Base-by-base conservation (phyloP, 2,329 filamentous ascomycete genomes). In the Pezicula carpinea region DNA sequence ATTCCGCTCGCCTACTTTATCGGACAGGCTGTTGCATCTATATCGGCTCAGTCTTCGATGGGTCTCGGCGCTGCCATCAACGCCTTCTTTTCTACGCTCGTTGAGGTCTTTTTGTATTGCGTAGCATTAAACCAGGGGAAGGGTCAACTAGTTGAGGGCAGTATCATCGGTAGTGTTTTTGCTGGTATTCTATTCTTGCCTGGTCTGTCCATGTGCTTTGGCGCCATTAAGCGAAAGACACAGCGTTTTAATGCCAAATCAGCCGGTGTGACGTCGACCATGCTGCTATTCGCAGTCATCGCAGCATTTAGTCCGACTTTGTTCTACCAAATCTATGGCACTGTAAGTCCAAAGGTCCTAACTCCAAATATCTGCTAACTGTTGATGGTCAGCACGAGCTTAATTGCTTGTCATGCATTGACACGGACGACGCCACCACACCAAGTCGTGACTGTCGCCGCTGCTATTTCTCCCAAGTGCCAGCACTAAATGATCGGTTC, bases 251-350 rank as follows among this genome's bases (percentile, higher is more conserved):
- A 99, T 64, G 91, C 93, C 53, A 89, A 85, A 61, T 97, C 92
- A 29, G 93, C 93, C 23, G 90, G 93, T 63, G 93, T 97, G 29
- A 97, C 92, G 1, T 96, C 91, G 2, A 99, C 93, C 0, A 99
- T 99, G 93, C 72, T 99, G 47, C 76, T 99, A 8, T 99, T 99
- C 64, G 92, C 93, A 19, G 87, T 95, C 33, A 93, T 99, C 58
- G 92, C 88, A 52, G 89, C 92, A 7, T 99, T 99, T 67, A 87
- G 92, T 0, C 93, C 93, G 3, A 99, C 93, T 0, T 72, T 99
- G 13, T 99, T 99, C 70, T 99, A 97, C 69, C 92, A 99, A 63
- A 96, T 99, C 53, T 97, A 97, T 66, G 95, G 93, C 57, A 96
- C 90, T 41, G 80, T 83, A 71, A 71, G 77, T 72, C 18, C 10